Evolutionary conservation across 495 filamentous ascomycete genomes (phyloP).

Genomic region (Chaetomium fimeti): DNA sequence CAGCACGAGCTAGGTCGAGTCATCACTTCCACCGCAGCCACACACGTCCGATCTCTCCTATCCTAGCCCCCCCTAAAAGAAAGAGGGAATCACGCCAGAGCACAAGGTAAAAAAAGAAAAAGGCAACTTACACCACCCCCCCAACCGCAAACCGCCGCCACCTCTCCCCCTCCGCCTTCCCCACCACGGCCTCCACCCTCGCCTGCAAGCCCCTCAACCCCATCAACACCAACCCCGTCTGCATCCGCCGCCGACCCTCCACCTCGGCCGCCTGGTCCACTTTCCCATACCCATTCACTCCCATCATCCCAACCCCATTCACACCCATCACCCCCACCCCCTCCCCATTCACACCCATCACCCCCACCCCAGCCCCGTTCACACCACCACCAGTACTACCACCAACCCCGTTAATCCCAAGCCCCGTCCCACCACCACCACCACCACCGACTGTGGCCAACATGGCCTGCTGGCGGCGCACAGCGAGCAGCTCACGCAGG

Average conservation of each 20-base stretch:
- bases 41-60: too few species aligned
- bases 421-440: not conserved
- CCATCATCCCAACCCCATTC: too few species aligned
- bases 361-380: not conserved
- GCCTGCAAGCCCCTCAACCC: conserved; percentile 36
- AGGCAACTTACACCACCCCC: conserved; percentile 39
- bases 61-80: not conserved
- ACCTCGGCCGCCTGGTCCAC: conserved; percentile 10
- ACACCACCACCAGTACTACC: conserved; percentile 13
- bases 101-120: not conserved
- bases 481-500: conserved; percentile 39
- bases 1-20: not conserved
- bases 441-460: not conserved
- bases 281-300: not conserved
- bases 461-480: conserved; percentile 31
- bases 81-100: not conserved
- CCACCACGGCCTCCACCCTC: conserved; percentile 35
- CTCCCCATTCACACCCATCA: too few species aligned
- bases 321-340: too few species aligned
- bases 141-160: conserved; percentile 47
- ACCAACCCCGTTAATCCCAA: conserved; percentile 1
- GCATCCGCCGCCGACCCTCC: conserved; percentile 37
- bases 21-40: not conserved
- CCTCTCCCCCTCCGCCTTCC: conserved; percentile 38
- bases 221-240: conserved; percentile 37